Evolutionary conservation across 768 basidiomycete genomes (phyloP).

Genomic region (Tylopilus felleus): DNA sequence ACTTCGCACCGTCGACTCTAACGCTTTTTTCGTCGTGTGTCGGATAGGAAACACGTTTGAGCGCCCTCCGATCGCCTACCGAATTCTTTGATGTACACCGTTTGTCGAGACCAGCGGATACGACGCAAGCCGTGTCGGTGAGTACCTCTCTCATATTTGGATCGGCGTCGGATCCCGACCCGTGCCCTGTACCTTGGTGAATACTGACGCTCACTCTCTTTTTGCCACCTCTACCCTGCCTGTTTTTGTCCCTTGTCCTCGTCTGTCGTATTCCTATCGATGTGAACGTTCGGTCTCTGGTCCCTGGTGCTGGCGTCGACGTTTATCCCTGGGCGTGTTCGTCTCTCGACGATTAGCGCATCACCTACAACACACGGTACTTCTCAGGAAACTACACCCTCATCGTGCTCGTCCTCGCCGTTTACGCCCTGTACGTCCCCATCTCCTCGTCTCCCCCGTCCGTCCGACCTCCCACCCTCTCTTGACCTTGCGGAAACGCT

Average conservation of each 20-base stretch:
- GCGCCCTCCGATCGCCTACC: conserved; percentile 62
- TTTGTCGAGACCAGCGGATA: conserved; percentile 77
- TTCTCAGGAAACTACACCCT: conserved; percentile 90
- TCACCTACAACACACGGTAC: conserved; percentile 92
- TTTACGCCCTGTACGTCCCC: conserved; percentile 77
- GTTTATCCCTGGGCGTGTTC: too few relatives aligned
- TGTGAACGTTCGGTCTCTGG: background rate
- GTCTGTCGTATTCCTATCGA: too few relatives aligned
- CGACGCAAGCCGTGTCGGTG: conserved; percentile 76
- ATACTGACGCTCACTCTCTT: background rate
- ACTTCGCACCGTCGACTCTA: background rate
- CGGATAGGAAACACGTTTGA: conserved; percentile 35
- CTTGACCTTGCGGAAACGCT: too few relatives aligned
- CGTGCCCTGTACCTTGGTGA: background rate
- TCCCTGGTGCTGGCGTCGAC: background rate
- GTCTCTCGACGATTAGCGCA: conserved; percentile 51
- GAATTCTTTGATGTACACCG: conserved; percentile 87
- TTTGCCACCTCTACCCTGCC: background rate
- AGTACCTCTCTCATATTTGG: conserved; percentile 21
- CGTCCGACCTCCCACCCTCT: too few relatives aligned
- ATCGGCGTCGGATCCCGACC: background rate
- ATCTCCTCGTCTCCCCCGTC: background rate
- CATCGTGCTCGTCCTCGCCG: conserved; percentile 70
- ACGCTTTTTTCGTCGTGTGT: background rate
- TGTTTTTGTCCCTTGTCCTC: background rate